Base-by-base conservation (phyloP, 345 rosid genomes). In the Hibiscus syriacus region DNA sequence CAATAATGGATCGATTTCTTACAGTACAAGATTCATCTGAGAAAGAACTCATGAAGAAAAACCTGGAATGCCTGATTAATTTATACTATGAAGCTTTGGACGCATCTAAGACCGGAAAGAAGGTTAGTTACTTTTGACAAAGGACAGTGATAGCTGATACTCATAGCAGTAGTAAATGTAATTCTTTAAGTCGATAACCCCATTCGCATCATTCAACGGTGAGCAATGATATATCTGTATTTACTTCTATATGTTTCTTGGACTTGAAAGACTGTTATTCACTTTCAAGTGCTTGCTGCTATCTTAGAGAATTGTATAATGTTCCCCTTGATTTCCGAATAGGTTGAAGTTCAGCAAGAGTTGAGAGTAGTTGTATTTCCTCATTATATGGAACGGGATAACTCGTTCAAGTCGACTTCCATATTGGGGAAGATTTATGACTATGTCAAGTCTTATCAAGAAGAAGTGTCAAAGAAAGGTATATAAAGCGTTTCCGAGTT, bases 21-120 rank as follows among this genome's bases (percentile, higher is more conserved):
- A 76, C 69, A 0, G 50, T 86, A 2, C 81, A 82, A 68, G 80
- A 73, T 55, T 46, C 60, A 11, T 55, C 41, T 5, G 92, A 90
- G 83, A 87, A 67, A 71, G 50, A 3, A 13, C 26, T 3, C 16
- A 63, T 84, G 81, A 79, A 70, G 75, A 23, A 70, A 54, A 85
- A 83, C 19, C 70, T 92, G 55, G 17, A 10, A 0, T 65, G 20
- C 41, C 68, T 88, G 59, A 74, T 86, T 30, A 81, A 90, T 70
- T 61, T 83, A 55, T 90, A 88, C 65, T 92, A 88, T 72, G 90
- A 90, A 71, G 92, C 98, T 61, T 65, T 92, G 7, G 97, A 90
- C 82, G 96, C 97, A 57, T 86, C 89, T 52, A 82, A 74, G 13
- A 61, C 83, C 8, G 88, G 85, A 39, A 27, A 5, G 66, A 78